These are phyloP conservation scores for Monosporozyma yasuniensis DNA, from an alignment of 805 yeast species.

Conservation along the genomic window DNA sequence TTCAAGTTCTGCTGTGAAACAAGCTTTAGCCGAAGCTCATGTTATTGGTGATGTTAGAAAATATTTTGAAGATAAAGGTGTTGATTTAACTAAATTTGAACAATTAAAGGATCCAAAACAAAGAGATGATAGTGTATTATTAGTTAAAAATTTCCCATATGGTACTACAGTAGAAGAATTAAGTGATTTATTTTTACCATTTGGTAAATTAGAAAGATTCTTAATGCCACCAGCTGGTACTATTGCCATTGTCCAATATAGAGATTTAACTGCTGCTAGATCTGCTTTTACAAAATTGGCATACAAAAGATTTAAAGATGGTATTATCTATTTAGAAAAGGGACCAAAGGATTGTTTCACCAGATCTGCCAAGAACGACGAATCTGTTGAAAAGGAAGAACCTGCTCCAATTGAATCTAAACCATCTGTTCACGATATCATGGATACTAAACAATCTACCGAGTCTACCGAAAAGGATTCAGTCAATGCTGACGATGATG, in stretches of 20 bases:
- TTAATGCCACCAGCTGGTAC: constrained; percentile 96
- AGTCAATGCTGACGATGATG: constrained; percentile 35
- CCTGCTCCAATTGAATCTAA: constrained; percentile 30
- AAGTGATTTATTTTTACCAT: constrained; percentile 68
- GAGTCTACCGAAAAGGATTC: constrained; percentile 8
- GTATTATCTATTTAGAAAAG: constrained; percentile 83
- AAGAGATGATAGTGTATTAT: constrained; percentile 68
- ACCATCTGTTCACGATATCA: constrained; percentile 21
- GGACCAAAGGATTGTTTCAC: constrained; percentile 81
- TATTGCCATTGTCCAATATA: constrained; percentile 84
- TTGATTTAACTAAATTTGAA: constrained; percentile 67
- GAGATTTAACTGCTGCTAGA: constrained; percentile 76
- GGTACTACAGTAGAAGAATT: constrained; percentile 77
- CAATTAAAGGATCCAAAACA: constrained; percentile 37
- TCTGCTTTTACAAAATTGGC: constrained; percentile 83
- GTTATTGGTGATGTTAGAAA: constrained; percentile 85
- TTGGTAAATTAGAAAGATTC: constrained; percentile 71
- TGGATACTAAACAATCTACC: constrained; percentile 28
- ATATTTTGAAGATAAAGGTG: constrained; percentile 77
- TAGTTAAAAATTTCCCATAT: constrained; percentile 85
- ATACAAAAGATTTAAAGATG: constrained; percentile 77
- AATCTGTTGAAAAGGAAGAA: constrained; percentile 23
- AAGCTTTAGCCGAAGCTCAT: constrained; percentile 94
- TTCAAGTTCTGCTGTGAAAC: constrained; percentile 84
- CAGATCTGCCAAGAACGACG: constrained; percentile 42